A percentile compares a stretch with the other conserved stretches of the same genome.
These are phyloP conservation scores for Exsudoporus frostii DNA, from an alignment of 768 basidiomycete genomes.

Conservation along the genomic window DNA sequence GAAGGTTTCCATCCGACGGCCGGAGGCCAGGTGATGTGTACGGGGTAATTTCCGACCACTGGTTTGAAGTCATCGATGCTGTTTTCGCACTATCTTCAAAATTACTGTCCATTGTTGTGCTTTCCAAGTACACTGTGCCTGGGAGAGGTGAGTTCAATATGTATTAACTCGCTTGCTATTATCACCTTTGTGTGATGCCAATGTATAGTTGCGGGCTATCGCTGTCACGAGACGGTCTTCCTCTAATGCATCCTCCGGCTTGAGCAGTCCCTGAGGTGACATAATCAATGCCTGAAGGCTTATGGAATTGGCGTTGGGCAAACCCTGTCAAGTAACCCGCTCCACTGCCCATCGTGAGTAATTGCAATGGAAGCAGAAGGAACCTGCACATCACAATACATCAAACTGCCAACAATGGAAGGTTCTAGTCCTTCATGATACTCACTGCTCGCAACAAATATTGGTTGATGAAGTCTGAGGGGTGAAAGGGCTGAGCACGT, in stretches of 20 bases:
- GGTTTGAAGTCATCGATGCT: not conserved
- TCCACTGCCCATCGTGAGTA: slow-evolving; percentile 12
- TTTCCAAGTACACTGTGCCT: slow-evolving; percentile 1
- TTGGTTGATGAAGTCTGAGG: slow-evolving; percentile 9
- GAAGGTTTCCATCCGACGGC: not conserved
- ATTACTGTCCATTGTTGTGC: not conserved
- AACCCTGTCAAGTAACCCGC: slow-evolving; percentile 2
- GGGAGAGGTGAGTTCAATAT: not conserved
- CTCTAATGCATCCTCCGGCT: not conserved
- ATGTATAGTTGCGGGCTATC: not conserved
- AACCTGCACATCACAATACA: not conserved
- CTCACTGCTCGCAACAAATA: slow-evolving; percentile 6
- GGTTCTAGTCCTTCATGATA: not conserved
- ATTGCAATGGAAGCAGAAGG: slow-evolving; percentile 7
- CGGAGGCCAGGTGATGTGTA: not conserved
- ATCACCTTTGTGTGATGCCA: not conserved
- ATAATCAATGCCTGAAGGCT: not conserved
- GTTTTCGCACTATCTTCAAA: not conserved
- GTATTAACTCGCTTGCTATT: no score
- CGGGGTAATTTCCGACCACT: not conserved
- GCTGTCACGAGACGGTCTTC: not conserved
- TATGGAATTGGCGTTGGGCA: not conserved
- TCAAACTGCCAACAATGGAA: not conserved
- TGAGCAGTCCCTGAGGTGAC: not conserved
- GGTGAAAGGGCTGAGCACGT: slow-evolving; percentile 3